Percentiles rank a stretch among this genome's conserved stretches.
Conservation (phyloP, 179 eudicot species). For the Monotropa hypopitys region DNA sequence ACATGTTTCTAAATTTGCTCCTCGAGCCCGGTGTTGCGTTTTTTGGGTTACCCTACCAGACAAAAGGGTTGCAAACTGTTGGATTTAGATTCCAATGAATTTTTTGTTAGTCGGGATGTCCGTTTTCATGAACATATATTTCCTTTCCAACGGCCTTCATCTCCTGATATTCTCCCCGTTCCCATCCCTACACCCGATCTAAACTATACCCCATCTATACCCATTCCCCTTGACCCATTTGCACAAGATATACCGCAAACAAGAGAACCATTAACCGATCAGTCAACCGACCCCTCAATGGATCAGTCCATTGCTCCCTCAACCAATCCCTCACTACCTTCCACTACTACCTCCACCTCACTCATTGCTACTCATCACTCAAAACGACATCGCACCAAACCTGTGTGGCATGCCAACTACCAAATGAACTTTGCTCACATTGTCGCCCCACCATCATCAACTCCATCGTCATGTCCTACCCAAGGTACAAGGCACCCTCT, state of each 20-base stretch:
- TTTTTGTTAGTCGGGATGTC: no score
- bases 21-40: no score
- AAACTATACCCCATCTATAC: neutral
- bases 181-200: neutral
- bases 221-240: no score
- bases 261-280: neutral
- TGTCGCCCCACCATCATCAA: neutral
- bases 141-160: no score
- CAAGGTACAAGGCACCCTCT: neutral
- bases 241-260: no score
- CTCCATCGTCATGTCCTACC: neutral
- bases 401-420: neutral
- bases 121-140: no score
- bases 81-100: no score
- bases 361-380: neutral
- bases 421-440: neutral
- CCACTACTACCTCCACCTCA: neutral
- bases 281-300: no score
- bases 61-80: no score
- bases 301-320: neutral
- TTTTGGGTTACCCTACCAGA: no score
- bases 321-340: neutral
- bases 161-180: neutral
- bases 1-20: no score
- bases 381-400: neutral